These are phyloP conservation scores for Kluyveromyces starmeri DNA, from an alignment of 805 yeast species.

Conservation along the genomic window DNA sequence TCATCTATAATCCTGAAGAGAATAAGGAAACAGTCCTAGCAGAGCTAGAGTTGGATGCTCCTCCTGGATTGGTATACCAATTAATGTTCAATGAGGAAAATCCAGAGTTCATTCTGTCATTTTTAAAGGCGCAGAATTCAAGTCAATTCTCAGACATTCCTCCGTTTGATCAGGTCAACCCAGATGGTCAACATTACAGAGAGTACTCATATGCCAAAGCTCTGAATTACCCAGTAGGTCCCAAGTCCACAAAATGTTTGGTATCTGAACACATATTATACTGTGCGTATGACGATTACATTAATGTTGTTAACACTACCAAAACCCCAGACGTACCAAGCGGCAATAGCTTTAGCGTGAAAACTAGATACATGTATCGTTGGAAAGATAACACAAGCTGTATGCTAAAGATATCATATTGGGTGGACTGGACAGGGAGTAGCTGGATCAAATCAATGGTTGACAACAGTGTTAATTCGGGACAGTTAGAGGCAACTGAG, in stretches of 20 bases:
- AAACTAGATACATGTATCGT: constrained; percentile 59
- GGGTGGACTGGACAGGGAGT: constrained; percentile 81
- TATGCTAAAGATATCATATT: constrained; percentile 52
- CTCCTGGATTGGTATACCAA: constrained; percentile 67
- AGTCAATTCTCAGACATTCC: constrained; percentile 30
- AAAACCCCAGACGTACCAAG: constrained; percentile 93
- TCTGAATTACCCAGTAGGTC: constrained; percentile 78
- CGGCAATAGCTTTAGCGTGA: constrained; percentile 71
- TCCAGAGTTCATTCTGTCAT: constrained; percentile 33
- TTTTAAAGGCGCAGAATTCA: constrained; percentile 33
- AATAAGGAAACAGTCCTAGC: constrained; percentile 46
- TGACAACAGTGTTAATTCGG: constrained; percentile 74
- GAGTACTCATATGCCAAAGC: constrained; percentile 63
- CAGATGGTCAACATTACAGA: constrained; percentile 38
- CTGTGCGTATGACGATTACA: constrained; percentile 43
- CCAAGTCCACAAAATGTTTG: constrained; percentile 78
- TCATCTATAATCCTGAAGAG: constrained; percentile 35
- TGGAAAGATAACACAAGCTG: constrained; percentile 69
- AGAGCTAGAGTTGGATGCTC: constrained; percentile 49
- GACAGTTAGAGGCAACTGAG: constrained; percentile 60
- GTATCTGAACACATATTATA: constrained; percentile 51
- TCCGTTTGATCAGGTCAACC: constrained; percentile 26
- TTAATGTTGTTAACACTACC: constrained; percentile 55
- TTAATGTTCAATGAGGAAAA: constrained; percentile 60
- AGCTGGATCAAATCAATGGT: constrained; percentile 89